Base-by-base conservation (phyloP, 2,329 filamentous ascomycete genomes). In the Exophiala spinifera region DNA sequence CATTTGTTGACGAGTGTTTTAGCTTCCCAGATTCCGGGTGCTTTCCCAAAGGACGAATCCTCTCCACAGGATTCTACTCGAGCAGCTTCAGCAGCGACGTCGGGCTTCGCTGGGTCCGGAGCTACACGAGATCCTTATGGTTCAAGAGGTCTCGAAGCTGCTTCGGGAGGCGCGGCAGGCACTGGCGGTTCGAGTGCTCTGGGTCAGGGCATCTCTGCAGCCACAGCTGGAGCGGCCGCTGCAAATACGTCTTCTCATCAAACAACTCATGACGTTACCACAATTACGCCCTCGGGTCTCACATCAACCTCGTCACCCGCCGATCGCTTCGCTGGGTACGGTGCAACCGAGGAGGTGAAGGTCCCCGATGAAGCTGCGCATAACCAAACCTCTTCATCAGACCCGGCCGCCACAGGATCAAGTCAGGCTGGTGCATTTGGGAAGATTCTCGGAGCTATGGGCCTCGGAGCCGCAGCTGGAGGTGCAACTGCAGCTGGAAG, bases 381-480 rank as follows among this genome's bases (percentile, higher is more conserved):
- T n/a, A 23, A 33, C 17, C 51, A 52, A 37, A 47, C 50, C 25
- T 43, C 53, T n/a, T 39, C 43, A 20, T 4, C 33, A 20, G 25
- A 47, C 20, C n/a, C 47, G 2, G 25, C 33, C 28, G 44, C 23
- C 34, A 31, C 23, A n/a, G 34, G 52, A 40, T 40, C 51, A 21
- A 33, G 50, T 15, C 17, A 37, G 20, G 46, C 55, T 31, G 46
- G 57, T 3, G 55, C 55, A 21, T 31, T 62, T 11, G 56, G 52
- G 13, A 60, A 55, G 40, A 58, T 60, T 7, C 40, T 64, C 4
- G 62, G 53, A 25, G 62, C 62, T n/a, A 56, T 63, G 4, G 62
- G 62, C 19, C 53, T 64, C 15, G 59, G 59, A 21, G 53, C 50
- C 15, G 55, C 49, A 19, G 60, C 56, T 40, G 53, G 44, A 20